Evolutionary conservation across 768 basidiomycete species (phyloP), one percentile per base, ranked within the genome.

Genomic region (Gelatoporia subvermispora): DNA sequence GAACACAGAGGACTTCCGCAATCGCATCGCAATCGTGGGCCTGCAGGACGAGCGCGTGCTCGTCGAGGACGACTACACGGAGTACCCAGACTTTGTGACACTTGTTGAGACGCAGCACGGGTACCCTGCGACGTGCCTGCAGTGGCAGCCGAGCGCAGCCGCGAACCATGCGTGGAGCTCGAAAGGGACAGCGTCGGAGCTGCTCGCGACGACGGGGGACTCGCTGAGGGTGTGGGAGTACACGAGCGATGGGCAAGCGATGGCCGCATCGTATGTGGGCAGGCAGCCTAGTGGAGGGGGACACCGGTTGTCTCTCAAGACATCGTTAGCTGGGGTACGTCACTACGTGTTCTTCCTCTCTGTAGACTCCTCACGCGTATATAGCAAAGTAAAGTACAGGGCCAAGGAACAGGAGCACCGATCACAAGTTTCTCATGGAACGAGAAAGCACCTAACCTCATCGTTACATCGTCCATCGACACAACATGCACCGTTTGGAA

Each of bases 401-500:
- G 76, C 56, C 82, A 87, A 60, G 80, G 80, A 41, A 83, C 82
- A 24, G 87, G 86, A 3, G 93, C 96, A 3, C 96, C 96, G 1
- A 70, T 98, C 53, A 99, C 96, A 11, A 92, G 87, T 65, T 96
- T 99, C 68, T 93, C 93, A 0, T 99, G 96, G 96, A 97, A 96
- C 63, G 85, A 93, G 59, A 88, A 93, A 61, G 76, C 86, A 0
- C 93, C 95, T 1, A 84, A 82, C 53, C 81, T 91, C 43, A 85
- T 98, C 58, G 95, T 98, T 34, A 99, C 96, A 5, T 94, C 95
- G 20, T 96, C 93, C 8, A 95, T 98, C 59, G 96, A 99, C 64
- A 99, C 96, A 43, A 96, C 94, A 13, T 98, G 95, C 65, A 98
- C 96, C 1, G 88, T 98, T 20, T 99, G 96, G 96, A 96, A 99